Evolutionary conservation across 495 filamentous ascomycete species (phyloP).

Genomic region (Penicillium diatomitis): DNA sequence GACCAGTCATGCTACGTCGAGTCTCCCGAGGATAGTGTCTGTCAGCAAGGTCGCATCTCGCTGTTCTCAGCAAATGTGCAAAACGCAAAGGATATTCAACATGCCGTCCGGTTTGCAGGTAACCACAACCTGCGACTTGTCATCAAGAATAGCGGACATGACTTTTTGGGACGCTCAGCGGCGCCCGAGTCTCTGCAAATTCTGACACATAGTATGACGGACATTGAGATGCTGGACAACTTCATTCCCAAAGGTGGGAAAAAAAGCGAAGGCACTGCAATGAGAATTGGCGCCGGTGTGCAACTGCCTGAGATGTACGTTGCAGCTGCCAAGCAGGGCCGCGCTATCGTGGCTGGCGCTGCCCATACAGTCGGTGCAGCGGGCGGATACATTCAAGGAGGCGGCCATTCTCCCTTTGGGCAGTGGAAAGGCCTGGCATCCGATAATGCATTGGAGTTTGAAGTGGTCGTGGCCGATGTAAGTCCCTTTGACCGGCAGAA

Average conservation of each 20-base stretch:
- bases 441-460: slow-evolving; percentile 29
- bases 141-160: slow-evolving; percentile 50
- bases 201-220: slow-evolving; percentile 44
- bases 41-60: slow-evolving; percentile 24
- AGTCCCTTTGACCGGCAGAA: slow-evolving; percentile 1
- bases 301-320: slow-evolving; percentile 36
- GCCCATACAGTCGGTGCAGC: slow-evolving; percentile 16
- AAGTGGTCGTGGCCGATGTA: slow-evolving; percentile 30
- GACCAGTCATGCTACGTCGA: slow-evolving; percentile 44
- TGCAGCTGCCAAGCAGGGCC: slow-evolving; percentile 14
- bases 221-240: slow-evolving; percentile 20
- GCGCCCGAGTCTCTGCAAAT: slow-evolving; percentile 43
- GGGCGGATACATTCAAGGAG: slow-evolving; percentile 49
- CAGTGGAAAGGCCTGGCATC: slow-evolving; percentile 22
- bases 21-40: slow-evolving; percentile 25
- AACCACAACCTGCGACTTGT: slow-evolving; percentile 33
- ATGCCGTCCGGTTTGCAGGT: slow-evolving; percentile 15
- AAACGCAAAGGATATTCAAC: slow-evolving; percentile 28
- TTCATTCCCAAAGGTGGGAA: slow-evolving; percentile 17
- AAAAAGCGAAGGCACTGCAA: slow-evolving; percentile 18
- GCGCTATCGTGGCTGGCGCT: slow-evolving; percentile 11
- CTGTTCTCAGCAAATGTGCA: slow-evolving; percentile 31
- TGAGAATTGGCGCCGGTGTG: slow-evolving; percentile 48
- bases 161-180: slow-evolving; percentile 46
- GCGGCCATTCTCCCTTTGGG: slow-evolving; percentile 42